Percentiles rank a stretch among this genome's conserved stretches.
Evolutionary conservation across 441 rosid genomes (phyloP).

Genomic region (Populus hybrid): DNA sequence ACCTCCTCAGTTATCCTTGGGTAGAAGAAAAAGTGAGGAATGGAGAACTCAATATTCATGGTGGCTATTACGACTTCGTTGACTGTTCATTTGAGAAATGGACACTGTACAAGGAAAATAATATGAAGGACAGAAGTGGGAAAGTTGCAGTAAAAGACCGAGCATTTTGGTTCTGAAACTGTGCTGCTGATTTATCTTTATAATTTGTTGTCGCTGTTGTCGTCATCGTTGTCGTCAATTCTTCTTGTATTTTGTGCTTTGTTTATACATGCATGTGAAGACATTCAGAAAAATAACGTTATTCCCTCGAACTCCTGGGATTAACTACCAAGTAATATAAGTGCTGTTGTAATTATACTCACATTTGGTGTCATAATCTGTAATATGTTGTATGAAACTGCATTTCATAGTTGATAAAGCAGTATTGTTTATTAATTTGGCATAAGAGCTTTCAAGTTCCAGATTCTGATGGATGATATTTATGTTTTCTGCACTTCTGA

Average conservation of each 20-base stretch:
- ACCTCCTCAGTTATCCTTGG: slow-evolving; percentile 89
- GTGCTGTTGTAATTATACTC: not conserved
- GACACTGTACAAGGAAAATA: slow-evolving; percentile 57
- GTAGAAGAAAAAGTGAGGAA: slow-evolving; percentile 71
- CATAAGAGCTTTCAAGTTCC: not conserved
- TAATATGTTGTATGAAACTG: not conserved
- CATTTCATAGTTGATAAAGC: not conserved
- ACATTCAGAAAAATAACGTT: not conserved
- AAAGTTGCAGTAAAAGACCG: slow-evolving; percentile 41
- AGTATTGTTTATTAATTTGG: not conserved
- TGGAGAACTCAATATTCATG: slow-evolving; percentile 66
- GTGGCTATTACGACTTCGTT: slow-evolving; percentile 81
- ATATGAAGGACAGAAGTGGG: slow-evolving; percentile 25
- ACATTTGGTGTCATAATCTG: not conserved
- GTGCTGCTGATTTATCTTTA: not conserved
- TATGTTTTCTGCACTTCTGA: not conserved
- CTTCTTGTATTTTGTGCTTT: slow-evolving; percentile 5
- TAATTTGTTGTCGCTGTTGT: not conserved
- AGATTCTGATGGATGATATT: not conserved
- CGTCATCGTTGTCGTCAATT: no score
- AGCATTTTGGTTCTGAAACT: slow-evolving; percentile 56
- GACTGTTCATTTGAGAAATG: slow-evolving; percentile 89
- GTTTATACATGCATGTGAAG: not conserved
- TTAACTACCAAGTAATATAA: not conserved
- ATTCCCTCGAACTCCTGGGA: not conserved